Conservation (phyloP, 148 eudicot species). For the Chenopodium album region DNA sequence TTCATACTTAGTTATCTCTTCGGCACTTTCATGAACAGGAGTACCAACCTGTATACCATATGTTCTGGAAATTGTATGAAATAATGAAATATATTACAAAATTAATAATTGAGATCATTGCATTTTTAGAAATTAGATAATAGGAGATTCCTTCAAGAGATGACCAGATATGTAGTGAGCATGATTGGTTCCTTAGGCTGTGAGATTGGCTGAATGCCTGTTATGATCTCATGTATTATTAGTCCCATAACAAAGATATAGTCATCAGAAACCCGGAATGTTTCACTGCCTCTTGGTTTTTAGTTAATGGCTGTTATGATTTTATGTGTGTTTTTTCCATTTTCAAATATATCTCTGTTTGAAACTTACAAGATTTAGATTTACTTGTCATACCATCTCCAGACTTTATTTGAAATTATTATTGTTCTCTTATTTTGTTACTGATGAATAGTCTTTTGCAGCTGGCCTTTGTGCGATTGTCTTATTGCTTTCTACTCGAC, state of each 20-base stretch:
- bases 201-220: not conserved
- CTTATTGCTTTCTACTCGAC: conserved; percentile 90
- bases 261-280: not conserved
- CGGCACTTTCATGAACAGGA: not conserved
- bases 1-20: not conserved
- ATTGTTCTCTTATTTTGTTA: not conserved
- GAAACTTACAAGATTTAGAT: not conserved
- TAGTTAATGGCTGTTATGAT: not conserved
- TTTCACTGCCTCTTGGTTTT: not conserved
- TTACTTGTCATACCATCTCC: not conserved
- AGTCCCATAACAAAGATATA: not conserved
- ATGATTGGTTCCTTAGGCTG: not conserved
- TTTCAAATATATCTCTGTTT: not conserved
- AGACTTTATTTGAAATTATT: not conserved
- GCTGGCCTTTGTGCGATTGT: conserved; percentile 99
- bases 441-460: conserved; percentile 36
- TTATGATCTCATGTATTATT: not conserved
- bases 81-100: too few relatives aligned
- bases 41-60: not conserved
- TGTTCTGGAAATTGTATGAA: not conserved
- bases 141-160: too few relatives aligned
- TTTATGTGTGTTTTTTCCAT: not conserved
- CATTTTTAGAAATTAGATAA: too few relatives aligned
- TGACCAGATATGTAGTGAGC: too few relatives aligned
- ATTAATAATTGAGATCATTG: too few relatives aligned